Evolutionary conservation across 768 basidiomycete species (phyloP).

Genomic region (Holtermanniella nyarrowii): DNA sequence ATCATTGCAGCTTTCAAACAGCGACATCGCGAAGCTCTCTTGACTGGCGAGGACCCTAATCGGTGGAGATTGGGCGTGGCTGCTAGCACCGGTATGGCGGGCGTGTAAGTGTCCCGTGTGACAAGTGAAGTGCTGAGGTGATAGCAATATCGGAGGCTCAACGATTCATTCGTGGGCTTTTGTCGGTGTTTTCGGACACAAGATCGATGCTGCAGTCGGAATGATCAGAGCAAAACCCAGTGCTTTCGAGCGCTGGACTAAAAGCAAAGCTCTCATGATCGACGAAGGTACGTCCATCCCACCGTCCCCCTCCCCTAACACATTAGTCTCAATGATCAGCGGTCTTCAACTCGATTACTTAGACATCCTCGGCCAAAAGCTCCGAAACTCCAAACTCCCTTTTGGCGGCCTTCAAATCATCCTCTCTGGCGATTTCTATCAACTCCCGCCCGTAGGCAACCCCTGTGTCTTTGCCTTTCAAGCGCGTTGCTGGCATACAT

Average conservation of each 20-base stretch:
- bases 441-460: conserved; percentile 42
- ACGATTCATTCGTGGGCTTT: conserved; percentile 33
- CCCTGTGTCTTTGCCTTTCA: conserved; percentile 36
- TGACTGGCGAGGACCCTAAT: no score
- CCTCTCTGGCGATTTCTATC: conserved; percentile 43
- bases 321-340: conserved; percentile 40
- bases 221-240: conserved; percentile 11
- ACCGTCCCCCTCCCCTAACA: no score
- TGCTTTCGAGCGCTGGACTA: conserved; percentile 21
- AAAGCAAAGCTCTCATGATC: conserved; percentile 29
- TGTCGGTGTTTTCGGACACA: conserved; percentile 17
- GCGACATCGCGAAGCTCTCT: no score
- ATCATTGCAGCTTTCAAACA: conserved; percentile 60
- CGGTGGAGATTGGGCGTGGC: conserved; percentile 50
- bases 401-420: conserved; percentile 42
- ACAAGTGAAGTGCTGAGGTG: background rate
- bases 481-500: conserved; percentile 33
- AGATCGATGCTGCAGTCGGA: conserved; percentile 12
- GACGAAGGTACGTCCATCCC: conserved; percentile 29
- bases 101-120: conserved; percentile 22
- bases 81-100: conserved; percentile 88
- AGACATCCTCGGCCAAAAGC: conserved; percentile 29
- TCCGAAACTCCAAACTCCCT: conserved; percentile 24
- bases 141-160: conserved; percentile 29
- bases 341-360: conserved; percentile 40